Conservation (phyloP, 2,329 filamentous ascomycete genomes). For the Dactylellina leptospora region DNA sequence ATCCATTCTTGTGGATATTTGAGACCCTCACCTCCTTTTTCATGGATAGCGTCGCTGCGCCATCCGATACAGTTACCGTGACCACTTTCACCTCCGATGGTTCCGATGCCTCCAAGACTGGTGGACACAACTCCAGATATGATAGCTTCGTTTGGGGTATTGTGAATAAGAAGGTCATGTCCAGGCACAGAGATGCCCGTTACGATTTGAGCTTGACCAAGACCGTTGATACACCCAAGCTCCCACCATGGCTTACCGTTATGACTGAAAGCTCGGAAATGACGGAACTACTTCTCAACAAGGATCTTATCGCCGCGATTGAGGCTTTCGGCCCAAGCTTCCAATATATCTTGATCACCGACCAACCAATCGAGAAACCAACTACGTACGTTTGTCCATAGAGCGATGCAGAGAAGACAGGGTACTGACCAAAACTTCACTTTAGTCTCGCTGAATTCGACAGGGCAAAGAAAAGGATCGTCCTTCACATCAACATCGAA, state of each 20-base stretch:
- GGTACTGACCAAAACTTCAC: slow-evolving; percentile 40
- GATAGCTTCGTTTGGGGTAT: slow-evolving; percentile 95
- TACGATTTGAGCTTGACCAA: slow-evolving; percentile 93
- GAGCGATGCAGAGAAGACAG: slow-evolving; percentile 65
- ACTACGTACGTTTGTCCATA: slow-evolving; percentile 70
- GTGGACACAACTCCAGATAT: slow-evolving; percentile 70
- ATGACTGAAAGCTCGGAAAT: slow-evolving; percentile 98
- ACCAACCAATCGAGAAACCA: slow-evolving; percentile 89
- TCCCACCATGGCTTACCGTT: slow-evolving; percentile 87
- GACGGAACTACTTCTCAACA: slow-evolving; percentile 83
- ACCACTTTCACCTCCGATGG: slow-evolving; percentile 90
- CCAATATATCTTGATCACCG: slow-evolving; percentile 86
- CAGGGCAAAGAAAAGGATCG: slow-evolving; percentile 44
- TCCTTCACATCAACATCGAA: slow-evolving; percentile 39
- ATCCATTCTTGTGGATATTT: slow-evolving; percentile 73
- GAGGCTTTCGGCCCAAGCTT: slow-evolving; percentile 78
- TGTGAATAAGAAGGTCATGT: slow-evolving; percentile 95
- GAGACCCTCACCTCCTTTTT: slow-evolving; percentile 79
- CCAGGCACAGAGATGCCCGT: slow-evolving; percentile 84
- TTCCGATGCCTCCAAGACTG: slow-evolving; percentile 76
- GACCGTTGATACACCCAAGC: slow-evolving; percentile 90
- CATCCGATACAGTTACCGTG: slow-evolving; percentile 78
- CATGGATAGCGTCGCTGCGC: slow-evolving; percentile 76
- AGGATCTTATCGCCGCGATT: slow-evolving; percentile 76
- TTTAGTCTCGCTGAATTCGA: slow-evolving; percentile 62